phyloP scores from a whole-genome alignment of 1,284 basidiomycete genomes.

The Malassezia vespertilionis region DNA sequence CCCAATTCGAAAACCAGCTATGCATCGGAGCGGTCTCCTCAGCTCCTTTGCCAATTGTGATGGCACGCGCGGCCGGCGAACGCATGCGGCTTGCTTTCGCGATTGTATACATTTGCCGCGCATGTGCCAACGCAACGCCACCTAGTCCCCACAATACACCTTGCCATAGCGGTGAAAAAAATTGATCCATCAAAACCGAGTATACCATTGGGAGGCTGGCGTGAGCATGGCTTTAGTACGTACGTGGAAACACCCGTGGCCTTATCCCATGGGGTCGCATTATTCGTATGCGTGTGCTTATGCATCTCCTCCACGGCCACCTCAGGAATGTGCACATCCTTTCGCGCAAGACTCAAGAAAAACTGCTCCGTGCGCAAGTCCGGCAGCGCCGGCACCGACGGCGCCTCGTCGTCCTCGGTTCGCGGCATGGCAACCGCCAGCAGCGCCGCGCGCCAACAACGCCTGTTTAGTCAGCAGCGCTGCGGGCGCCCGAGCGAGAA shows the following conservation, averaged over 20 bases:
- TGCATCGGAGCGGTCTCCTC: not conserved
- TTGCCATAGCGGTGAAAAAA: conserved; percentile 16
- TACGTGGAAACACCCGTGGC: conserved; percentile 3
- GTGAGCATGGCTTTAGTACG: not conserved
- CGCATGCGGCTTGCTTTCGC: not conserved
- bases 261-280: conserved; percentile 7
- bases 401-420: no score
- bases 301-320: not conserved
- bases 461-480: no score
- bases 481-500: no score
- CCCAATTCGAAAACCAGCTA: not conserved
- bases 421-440: no score
- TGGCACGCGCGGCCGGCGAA: not conserved
- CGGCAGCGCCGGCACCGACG: conserved; percentile 7
- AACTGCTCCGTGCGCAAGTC: conserved; percentile 18
- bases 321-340: not conserved
- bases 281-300: no score
- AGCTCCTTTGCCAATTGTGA: not conserved
- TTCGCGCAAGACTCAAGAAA: conserved; percentile 6
- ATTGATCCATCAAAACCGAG: conserved; percentile 8
- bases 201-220: not conserved
- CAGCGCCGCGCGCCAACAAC: no score
- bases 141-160: conserved; percentile 16
- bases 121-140: conserved; percentile 8
- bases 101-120: not conserved